These are phyloP conservation scores for Fusarium armeniacum DNA, from an alignment of 2,329 filamentous ascomycete genomes.

Conservation along the genomic window DNA sequence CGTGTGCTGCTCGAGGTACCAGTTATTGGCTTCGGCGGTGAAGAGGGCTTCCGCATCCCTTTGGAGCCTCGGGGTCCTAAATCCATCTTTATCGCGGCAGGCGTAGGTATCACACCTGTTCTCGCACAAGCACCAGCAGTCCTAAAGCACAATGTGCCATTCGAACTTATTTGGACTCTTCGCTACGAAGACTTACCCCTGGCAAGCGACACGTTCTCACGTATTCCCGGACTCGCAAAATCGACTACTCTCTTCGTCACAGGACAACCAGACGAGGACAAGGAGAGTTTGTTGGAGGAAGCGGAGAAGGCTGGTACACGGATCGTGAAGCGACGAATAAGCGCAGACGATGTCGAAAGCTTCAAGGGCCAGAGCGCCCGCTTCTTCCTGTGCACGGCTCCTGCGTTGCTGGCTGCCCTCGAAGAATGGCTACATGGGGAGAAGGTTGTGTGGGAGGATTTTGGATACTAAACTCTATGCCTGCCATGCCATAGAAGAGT, in stretches of 20 bases:
- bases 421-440: slow-evolving; percentile 68
- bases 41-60: slow-evolving; percentile 59
- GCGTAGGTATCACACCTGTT: slow-evolving; percentile 86
- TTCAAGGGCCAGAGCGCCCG: slow-evolving; percentile 58
- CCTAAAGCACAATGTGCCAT: slow-evolving; percentile 55
- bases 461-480: slow-evolving; percentile 63
- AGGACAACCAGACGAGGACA: slow-evolving; percentile 54
- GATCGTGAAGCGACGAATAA: slow-evolving; percentile 58
- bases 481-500: background rate
- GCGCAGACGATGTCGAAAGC: slow-evolving; percentile 58
- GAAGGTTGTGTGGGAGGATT: slow-evolving; percentile 70
- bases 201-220: slow-evolving; percentile 70
- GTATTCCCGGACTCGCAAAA: slow-evolving; percentile 64
- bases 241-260: slow-evolving; percentile 76
- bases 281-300: slow-evolving; percentile 55
- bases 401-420: slow-evolving; percentile 58
- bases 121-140: slow-evolving; percentile 73
- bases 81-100: slow-evolving; percentile 78
- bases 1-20: slow-evolving; percentile 71
- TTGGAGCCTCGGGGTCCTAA: slow-evolving; percentile 42
- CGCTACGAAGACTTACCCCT: slow-evolving; percentile 72
- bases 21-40: slow-evolving; percentile 80
- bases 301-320: slow-evolving; percentile 54
- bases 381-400: slow-evolving; percentile 66
- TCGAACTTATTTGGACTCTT: slow-evolving; percentile 79